A percentile compares a stretch with the other conserved stretches of the same genome.
phyloP scores from a whole-genome alignment of 805 yeast species.

The Candida manassasensis region DNA sequence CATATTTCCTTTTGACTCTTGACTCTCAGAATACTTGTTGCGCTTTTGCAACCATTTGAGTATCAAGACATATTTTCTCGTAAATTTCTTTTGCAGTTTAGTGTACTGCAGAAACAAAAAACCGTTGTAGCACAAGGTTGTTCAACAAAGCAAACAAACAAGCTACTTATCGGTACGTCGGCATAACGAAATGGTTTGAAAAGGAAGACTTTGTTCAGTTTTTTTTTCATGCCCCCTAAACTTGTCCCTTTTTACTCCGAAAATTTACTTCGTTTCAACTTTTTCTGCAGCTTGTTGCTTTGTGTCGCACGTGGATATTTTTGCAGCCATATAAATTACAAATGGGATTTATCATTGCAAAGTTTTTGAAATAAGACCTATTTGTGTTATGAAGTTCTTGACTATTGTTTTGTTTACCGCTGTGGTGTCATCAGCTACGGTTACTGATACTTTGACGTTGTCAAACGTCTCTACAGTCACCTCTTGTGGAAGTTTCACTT shows the following conservation, averaged over 20 bases:
- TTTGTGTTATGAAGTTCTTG: slow-evolving; percentile 2
- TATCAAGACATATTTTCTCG: too few species aligned
- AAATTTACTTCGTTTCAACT: background rate
- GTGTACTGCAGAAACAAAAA: too few species aligned
- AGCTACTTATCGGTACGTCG: too few species aligned
- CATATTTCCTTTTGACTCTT: too few species aligned
- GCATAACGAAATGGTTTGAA: too few species aligned
- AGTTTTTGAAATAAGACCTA: background rate
- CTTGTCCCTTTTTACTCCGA: background rate
- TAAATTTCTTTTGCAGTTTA: too few species aligned
- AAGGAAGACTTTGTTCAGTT: background rate
- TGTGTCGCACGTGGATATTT: slow-evolving; percentile 4
- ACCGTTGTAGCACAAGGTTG: too few species aligned
- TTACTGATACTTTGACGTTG: slow-evolving; percentile 4
- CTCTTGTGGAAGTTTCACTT: background rate
- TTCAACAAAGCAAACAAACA: too few species aligned
- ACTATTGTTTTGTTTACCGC: slow-evolving; percentile 4
- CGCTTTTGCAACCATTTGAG: too few species aligned
- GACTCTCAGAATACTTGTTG: too few species aligned
- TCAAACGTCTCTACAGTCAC: background rate
- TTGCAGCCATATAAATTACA: slow-evolving; percentile 1
- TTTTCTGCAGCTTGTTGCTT: background rate
- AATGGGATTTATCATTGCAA: background rate
- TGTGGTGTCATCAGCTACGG: slow-evolving; percentile 2
- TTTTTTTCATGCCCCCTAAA: background rate